phyloP scores from a whole-genome alignment of 1,284 basidiomycete species.

The Chondrostereum purpureum region DNA sequence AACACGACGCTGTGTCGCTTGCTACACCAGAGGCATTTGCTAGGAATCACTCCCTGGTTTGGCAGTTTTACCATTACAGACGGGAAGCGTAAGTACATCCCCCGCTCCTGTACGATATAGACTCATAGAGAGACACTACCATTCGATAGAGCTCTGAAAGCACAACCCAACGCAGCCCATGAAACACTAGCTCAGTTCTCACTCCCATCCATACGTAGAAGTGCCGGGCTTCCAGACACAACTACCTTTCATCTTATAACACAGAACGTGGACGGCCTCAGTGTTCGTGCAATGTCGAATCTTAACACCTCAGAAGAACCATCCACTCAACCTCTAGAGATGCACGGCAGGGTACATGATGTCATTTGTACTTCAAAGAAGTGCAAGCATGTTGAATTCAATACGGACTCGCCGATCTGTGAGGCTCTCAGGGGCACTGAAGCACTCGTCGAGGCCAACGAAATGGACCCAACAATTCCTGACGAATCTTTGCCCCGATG shows the following conservation, averaged over 20 bases:
- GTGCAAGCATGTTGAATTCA: constrained; percentile 30
- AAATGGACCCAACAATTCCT: constrained; percentile 37
- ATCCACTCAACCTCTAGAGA: constrained; percentile 25
- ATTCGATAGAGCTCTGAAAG: constrained; percentile 21
- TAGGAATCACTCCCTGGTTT: constrained; percentile 48
- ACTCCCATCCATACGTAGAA: constrained; percentile 15
- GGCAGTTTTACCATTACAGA: constrained; percentile 69
- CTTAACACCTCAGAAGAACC: constrained; percentile 11
- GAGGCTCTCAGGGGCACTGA: constrained; percentile 47
- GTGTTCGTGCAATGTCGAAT: constrained; percentile 19
- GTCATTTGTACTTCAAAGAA: constrained; percentile 30
- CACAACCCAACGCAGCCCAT: constrained; percentile 28
- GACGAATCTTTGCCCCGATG: constrained; percentile 45
- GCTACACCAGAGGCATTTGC: constrained; percentile 58
- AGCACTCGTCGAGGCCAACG: constrained; percentile 28
- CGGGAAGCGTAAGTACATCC: constrained; percentile 38
- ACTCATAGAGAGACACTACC: not conserved
- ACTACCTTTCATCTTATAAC: constrained; percentile 21
- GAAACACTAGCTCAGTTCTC: constrained; percentile 23
- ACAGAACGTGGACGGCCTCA: constrained; percentile 29
- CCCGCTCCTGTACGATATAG: not conserved
- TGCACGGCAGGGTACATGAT: constrained; percentile 41
- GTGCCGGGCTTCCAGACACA: constrained; percentile 19
- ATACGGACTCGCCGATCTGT: constrained; percentile 44
- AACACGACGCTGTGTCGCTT: constrained; percentile 46